Base-by-base conservation (phyloP, 257 asterid species). In the Verbena officinalis region DNA sequence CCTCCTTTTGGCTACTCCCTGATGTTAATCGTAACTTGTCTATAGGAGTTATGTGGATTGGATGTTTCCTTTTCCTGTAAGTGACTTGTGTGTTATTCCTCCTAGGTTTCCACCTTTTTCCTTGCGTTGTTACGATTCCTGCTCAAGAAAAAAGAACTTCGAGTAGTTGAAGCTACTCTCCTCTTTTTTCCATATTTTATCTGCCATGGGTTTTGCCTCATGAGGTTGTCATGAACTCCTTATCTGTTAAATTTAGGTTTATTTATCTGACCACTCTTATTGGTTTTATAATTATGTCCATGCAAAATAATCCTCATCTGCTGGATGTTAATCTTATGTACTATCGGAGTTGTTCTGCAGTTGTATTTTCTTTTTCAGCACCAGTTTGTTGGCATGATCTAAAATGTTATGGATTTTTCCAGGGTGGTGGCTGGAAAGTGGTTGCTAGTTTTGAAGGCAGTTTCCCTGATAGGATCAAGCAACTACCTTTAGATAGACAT, bases 391-490 rank as follows among this genome's bases (percentile, higher is more conserved):
- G 36, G 52, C 49, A 56, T 36, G 45, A 42, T 51, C 52, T 73
- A 17, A 62, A 22, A n/a, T n/a, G 55, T 57, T 43, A 19, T 75
- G 48, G 45, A 38, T 22, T 64, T 70, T 48, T 75, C 22, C 85
- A 93, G 99, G 99, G 99, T 68, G 78, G 77, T 67, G 99, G 99
- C 55, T 93, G 99, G 99, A 93, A 93, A 86, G 96, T 93, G 57
- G 99, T 93, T 73, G 85, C 95, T 20, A 86, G 96, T 77, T 94
- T 94, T 79, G 99, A 94, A 78, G 99, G 99, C 50, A 94, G 84
- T 83, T 94, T 94, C 70, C 99, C 99, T 11, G 86, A 83, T 64
- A 79, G 99, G 73, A 94, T 94, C 77, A 93, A 93, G 79, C 95
- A 93, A 71, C 90, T 93, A 43, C 99, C 99, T 40, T 75, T 93